Base-by-base conservation (phyloP, 805 yeast genomes). In the Clavispora phyllophila region DNA sequence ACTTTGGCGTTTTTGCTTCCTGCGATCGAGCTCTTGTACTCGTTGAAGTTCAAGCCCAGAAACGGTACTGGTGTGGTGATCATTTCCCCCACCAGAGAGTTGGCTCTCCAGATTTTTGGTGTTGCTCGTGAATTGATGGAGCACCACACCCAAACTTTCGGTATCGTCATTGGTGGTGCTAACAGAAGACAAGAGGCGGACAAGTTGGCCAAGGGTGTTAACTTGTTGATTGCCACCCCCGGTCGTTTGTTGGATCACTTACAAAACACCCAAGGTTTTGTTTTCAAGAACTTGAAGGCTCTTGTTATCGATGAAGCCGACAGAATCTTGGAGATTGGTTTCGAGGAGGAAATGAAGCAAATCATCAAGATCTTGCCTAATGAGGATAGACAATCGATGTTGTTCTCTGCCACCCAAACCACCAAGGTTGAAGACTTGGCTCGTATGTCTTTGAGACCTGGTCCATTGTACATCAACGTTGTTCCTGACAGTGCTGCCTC, bases 351-450 rank as follows among this genome's bases (percentile, higher is more conserved):
- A 72, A 93, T 93, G 98, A 85, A 78, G 63, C 98, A 93, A 67
- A 93, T 93, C 60, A 87, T 93, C 58, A 87, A 84, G 66, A 87
- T 95, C 49, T 72, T 93, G 57, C 99, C 99, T 36, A 84, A 80
- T 47, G 91, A 88, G 53, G 90, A 84, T 51, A 84, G 99, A 68
- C 99, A 93, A 66, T 77, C 96, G 32, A 91, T 93, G 98, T 71
- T 93, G 50, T 93, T 93, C 62, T 91, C 98, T n/a, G 99, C 99
- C 37, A 93, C 99, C 1, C 99, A 93, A 66, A 93, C 99, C 24
- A 93, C 98, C 32, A 93, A 95, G 68, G 99, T 93, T 50, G 98
- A 93, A 65, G 99, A 93, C 70, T 75, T 93, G 59, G 99, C 99
- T 13, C 80, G 99, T 66, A 91, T 93, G 41, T 91, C 99, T 3